Evolutionary conservation across 306 rosid species (phyloP), one percentile per base, ranked within the genome.

Genomic region (Vigna trinervia): DNA sequence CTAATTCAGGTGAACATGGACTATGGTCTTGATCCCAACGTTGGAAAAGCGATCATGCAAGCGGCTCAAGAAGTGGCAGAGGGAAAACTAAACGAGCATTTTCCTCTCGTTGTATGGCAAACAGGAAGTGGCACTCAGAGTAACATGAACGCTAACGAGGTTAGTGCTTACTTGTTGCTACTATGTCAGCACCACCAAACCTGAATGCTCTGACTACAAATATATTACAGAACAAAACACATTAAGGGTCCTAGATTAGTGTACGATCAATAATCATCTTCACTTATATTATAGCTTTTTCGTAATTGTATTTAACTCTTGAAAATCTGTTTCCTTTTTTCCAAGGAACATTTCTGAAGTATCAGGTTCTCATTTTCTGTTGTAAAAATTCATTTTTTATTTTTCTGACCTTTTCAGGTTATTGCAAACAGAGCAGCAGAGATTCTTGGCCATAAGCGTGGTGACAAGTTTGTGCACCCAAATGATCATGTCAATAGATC

Each of bases 81-180:
- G 78, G 99, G 99, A 59, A 96, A 96, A 85, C 89, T 92, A 2
- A 96, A 92, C 58, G 94, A 96, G 50, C 97, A 96, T 74, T 92
- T 96, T 62, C 99, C 98, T 8, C 97, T 96, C 14, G 99, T 96
- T 84, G 96, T 96, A 12, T 96, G 99, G 99, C 99, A 96, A 80
- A 96, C 99, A 76, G 99, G 99, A 39, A 96, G 99, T 85, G 99
- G 98, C 66, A 96, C 98, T 30, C 99, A 96, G 75, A 96, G 98
- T 78, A 96, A 96, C 86, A 96, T 96, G 99, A 96, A 96, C 76
- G 99, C 97, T 71, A 96, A 96, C 60, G 99, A 96, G 97, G 97
- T 92, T 67, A 1, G 41, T 47, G 28, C 9, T 43, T 30, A 1
- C 19, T 32, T 1, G 12, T 43, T 30, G 8, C 20, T 32, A 1